Percentiles rank a stretch among this genome's conserved stretches.
Evolutionary conservation across 768 basidiomycete species (phyloP).

Genomic region (Pisolithus sp.): DNA sequence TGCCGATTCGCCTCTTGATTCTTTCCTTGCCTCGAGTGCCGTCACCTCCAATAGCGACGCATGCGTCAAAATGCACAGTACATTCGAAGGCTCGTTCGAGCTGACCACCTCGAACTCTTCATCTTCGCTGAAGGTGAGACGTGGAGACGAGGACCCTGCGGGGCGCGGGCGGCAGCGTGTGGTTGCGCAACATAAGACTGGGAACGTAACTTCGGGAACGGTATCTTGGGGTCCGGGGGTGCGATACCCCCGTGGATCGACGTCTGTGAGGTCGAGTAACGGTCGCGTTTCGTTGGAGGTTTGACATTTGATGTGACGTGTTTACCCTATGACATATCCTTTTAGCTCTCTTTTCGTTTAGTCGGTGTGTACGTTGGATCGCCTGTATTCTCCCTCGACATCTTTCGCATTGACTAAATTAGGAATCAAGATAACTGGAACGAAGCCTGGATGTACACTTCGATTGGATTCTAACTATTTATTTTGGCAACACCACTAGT

Average conservation of each 20-base stretch:
- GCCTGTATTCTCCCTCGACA: no score
- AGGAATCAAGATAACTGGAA: no score
- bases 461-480: no score
- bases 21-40: slow-evolving; percentile 26
- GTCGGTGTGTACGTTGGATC: no score
- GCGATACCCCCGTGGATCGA: not conserved
- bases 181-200: slow-evolving; percentile 3
- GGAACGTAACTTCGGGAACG: slow-evolving; percentile 4
- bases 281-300: slow-evolving; percentile 14
- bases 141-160: slow-evolving; percentile 21
- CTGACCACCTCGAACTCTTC: slow-evolving; percentile 21
- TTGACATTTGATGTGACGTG: slow-evolving; percentile 1
- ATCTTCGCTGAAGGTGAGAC: slow-evolving; percentile 2
- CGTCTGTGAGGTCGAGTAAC: slow-evolving; percentile 19
- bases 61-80: slow-evolving; percentile 23
- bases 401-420: no score
- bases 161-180: slow-evolving; percentile 26
- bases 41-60: slow-evolving; percentile 30
- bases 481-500: no score
- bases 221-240: slow-evolving; percentile 13
- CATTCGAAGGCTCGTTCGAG: slow-evolving; percentile 36
- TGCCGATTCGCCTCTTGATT: slow-evolving; percentile 23
- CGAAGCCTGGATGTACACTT: no score
- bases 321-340: no score
- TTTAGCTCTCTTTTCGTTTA: no score